Percentiles rank a stretch among this genome's conserved stretches.
phyloP scores from a whole-genome alignment of 148 eudicot species.

The Arctostaphylos glauca region DNA sequence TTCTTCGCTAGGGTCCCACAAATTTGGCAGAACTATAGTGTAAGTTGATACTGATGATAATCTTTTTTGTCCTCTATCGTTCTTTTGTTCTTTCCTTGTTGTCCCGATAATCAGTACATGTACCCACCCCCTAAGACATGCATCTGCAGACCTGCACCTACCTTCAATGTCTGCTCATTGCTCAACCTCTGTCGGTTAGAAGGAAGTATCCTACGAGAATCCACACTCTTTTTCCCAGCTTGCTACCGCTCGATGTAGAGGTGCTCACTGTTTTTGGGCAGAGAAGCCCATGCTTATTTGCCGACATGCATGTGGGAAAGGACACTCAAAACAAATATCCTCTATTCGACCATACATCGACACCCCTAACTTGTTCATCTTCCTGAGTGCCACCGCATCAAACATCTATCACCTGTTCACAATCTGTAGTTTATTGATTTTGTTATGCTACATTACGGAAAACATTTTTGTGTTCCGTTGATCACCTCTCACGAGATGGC shows the following conservation, averaged over 20 bases:
- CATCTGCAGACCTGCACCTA: not conserved
- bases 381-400: not conserved
- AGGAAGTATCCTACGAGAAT: too few species aligned
- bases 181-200: too few species aligned
- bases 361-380: not conserved
- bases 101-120: not conserved
- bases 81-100: not conserved
- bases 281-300: not conserved
- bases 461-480: not conserved
- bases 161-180: too few species aligned
- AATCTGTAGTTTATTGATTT: not conserved
- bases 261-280: too few species aligned
- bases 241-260: too few species aligned
- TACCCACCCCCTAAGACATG: not conserved
- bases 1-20: conserved; percentile 93
- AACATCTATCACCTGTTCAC: not conserved
- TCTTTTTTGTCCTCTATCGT: not conserved
- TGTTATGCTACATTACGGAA: too few species aligned
- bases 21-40: conserved; percentile 66
- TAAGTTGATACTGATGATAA: conserved; percentile 26
- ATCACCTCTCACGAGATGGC: not conserved
- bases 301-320: not conserved
- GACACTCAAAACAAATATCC: not conserved
- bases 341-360: not conserved
- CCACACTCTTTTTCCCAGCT: too few species aligned